Evolutionary conservation across 768 basidiomycete species (phyloP).

Genomic region (Kondoa malvinella): DNA sequence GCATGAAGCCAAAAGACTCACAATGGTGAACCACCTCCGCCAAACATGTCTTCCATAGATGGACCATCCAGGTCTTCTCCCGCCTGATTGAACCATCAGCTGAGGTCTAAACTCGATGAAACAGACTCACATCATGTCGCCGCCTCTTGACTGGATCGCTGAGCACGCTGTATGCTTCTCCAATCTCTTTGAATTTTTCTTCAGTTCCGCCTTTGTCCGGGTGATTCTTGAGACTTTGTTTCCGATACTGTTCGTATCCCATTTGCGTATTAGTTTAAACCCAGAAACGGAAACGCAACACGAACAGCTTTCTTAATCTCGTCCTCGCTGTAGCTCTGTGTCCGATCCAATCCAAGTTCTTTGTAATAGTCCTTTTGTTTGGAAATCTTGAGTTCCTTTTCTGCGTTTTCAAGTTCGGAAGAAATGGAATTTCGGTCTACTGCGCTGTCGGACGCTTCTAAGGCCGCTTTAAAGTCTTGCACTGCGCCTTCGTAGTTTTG

Average conservation of each 20-base stretch:
- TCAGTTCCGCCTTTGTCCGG: constrained; percentile 67
- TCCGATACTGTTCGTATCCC: constrained; percentile 39
- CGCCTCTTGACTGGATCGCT: constrained; percentile 44
- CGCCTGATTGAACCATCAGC: background rate
- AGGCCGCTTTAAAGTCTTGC: background rate
- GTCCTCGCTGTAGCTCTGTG: constrained; percentile 44
- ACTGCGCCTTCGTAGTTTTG: constrained; percentile 48
- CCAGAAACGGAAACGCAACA: constrained; percentile 47
- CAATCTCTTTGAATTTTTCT: constrained; percentile 67
- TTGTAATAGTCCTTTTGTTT: constrained; percentile 10
- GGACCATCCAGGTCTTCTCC: constrained; percentile 1
- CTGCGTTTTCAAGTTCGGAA: background rate
- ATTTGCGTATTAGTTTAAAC: constrained; percentile 37
- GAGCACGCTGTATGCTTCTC: constrained; percentile 52
- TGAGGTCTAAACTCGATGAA: background rate
- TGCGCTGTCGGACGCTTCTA: background rate
- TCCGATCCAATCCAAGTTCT: background rate
- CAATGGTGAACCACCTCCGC: background rate
- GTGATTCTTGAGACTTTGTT: constrained; percentile 12
- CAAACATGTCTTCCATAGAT: background rate
- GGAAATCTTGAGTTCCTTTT: background rate
- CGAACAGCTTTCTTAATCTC: constrained; percentile 68
- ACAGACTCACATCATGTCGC: constrained; percentile 21
- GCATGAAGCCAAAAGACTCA: background rate
- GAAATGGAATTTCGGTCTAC: background rate